Evolutionary conservation across 1,284 basidiomycete species (phyloP).

Genomic region (Leccinum fallax): DNA sequence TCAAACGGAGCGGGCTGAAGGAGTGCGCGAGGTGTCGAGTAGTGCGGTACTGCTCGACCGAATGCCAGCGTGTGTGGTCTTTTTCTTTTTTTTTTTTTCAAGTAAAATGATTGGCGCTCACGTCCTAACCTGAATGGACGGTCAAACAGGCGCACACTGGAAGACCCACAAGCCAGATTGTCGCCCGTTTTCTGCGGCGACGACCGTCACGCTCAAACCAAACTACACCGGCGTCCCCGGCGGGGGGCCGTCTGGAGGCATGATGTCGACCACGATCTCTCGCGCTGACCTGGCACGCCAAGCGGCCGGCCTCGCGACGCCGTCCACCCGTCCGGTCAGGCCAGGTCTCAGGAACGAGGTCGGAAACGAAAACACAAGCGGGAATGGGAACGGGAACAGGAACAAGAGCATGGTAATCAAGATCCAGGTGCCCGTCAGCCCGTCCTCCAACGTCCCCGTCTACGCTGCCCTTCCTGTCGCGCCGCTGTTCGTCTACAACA

Average conservation of each 20-base stretch:
- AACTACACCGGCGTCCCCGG: conserved; percentile 32
- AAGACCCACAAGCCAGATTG: conserved; percentile 49
- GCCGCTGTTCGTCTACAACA: conserved; percentile 49
- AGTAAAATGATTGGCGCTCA: not conserved
- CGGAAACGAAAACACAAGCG: not conserved
- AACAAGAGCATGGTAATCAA: conserved; percentile 54
- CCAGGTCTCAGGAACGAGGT: conserved; percentile 15
- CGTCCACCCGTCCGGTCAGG: conserved; percentile 9
- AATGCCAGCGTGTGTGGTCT: conserved; percentile 51
- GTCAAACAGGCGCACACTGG: conserved; percentile 47
- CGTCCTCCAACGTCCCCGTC: conserved; percentile 3
- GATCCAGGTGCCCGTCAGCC: conserved; percentile 46
- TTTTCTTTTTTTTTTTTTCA: not conserved
- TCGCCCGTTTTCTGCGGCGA: conserved; percentile 43
- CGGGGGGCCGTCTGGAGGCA: not conserved
- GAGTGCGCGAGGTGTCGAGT: conserved; percentile 47
- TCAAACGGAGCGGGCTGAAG: conserved; percentile 38
- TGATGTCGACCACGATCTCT: conserved; percentile 29
- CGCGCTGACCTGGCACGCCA: conserved; percentile 37
- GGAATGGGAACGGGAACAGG: conserved; percentile 5
- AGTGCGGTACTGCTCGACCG: conserved; percentile 51
- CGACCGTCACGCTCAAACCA: conserved; percentile 50
- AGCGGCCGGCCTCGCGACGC: conserved; percentile 35
- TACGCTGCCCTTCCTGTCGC: conserved; percentile 13
- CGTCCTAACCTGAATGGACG: not conserved